These are phyloP conservation scores for Ceratocystis papillata DNA, from an alignment of 2,329 filamentous ascomycete species.

Conservation along the genomic window DNA sequence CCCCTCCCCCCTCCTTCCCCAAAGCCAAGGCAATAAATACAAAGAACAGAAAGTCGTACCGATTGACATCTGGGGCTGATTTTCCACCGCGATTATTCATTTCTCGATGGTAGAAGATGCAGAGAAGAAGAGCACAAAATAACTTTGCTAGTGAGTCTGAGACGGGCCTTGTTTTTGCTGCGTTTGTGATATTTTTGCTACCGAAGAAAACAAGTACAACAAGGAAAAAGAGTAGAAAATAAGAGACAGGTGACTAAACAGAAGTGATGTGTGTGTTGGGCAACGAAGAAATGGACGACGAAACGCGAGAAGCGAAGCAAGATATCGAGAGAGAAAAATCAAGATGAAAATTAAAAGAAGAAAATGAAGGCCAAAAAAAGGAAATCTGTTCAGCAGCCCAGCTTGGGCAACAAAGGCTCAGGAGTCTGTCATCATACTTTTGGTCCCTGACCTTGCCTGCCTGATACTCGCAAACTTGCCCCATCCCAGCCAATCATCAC, in stretches of 20 bases:
- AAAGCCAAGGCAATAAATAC: slow-evolving; percentile 25
- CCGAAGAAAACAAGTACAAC: slow-evolving; percentile 9
- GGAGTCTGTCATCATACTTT: not conserved
- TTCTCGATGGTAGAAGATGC: slow-evolving; percentile 44
- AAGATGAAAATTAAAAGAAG: slow-evolving; percentile 17
- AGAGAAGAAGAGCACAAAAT: slow-evolving; percentile 10
- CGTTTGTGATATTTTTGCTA: slow-evolving; percentile 7
- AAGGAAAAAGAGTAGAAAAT: slow-evolving; percentile 7
- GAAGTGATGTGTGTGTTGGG: not conserved
- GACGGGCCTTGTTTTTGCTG: not conserved
- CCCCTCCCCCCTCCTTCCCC: no score
- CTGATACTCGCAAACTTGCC: not conserved
- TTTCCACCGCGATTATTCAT: slow-evolving; percentile 96
- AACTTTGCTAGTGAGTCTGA: slow-evolving; percentile 6
- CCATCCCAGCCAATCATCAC: slow-evolving; percentile 11
- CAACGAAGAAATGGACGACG: not conserved
- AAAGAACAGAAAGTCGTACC: slow-evolving; percentile 48
- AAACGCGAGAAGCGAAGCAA: slow-evolving; percentile 10
- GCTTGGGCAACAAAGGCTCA: not conserved
- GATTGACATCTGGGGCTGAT: slow-evolving; percentile 98
- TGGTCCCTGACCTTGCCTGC: not conserved
- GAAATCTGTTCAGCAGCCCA: slow-evolving; percentile 11
- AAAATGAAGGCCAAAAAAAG: slow-evolving; percentile 19
- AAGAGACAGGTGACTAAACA: slow-evolving; percentile 4
- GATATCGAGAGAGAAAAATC: not conserved